phyloP scores from a whole-genome alignment of 139 green algal genomes.

The Ostreobium quekettii region DNA sequence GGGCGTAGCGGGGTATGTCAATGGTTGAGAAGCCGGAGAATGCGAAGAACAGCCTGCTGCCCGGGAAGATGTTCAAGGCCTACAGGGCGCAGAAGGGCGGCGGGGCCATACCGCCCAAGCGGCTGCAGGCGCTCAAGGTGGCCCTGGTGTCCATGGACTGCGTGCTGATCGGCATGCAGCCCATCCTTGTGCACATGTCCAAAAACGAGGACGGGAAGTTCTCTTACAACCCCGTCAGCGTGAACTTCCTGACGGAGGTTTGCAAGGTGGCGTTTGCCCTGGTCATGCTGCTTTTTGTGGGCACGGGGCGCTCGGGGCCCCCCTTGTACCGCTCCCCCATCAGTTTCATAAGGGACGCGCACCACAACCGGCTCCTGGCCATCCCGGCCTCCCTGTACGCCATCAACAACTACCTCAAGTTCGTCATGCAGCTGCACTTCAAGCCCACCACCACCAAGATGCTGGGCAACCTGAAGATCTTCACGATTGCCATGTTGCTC shows the following conservation, averaged over 20 bases:
- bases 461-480: conserved; percentile 86
- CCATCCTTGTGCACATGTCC: conserved; percentile 89
- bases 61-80: too few species aligned
- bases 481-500: conserved; percentile 68
- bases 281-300: conserved; percentile 63
- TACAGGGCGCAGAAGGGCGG: too few species aligned
- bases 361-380: conserved; percentile 76
- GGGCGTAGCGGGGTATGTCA: too few species aligned
- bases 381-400: conserved; percentile 84
- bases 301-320: conserved; percentile 51
- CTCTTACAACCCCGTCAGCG: conserved; percentile 75
- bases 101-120: background rate
- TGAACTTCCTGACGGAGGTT: conserved; percentile 89
- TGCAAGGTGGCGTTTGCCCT: conserved; percentile 82
- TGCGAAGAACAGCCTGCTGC: too few species aligned
- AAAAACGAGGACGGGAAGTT: conserved; percentile 81
- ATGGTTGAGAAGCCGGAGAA: too few species aligned
- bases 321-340: conserved; percentile 55
- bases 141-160: background rate
- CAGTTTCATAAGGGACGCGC: conserved; percentile 52
- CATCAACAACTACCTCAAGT: conserved; percentile 96
- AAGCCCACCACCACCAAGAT: conserved; percentile 96
- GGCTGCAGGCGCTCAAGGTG: background rate
- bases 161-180: conserved; percentile 49
- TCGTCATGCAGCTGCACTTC: conserved; percentile 90